Base-by-base conservation (phyloP, 2,329 filamentous ascomycete species). In the Pseudogymnoascus sp. region DNA sequence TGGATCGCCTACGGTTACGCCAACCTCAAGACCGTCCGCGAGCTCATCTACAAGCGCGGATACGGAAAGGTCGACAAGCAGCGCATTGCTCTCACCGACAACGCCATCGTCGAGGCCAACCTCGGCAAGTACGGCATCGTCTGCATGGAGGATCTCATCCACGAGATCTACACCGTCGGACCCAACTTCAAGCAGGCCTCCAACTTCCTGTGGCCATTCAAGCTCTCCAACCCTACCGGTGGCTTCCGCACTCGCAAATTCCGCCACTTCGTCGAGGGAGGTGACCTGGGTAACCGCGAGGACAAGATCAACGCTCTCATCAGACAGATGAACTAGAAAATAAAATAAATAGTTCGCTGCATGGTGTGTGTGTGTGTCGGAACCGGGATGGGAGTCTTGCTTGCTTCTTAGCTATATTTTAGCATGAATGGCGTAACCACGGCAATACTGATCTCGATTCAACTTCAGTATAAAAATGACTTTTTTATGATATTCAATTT, bases 131-230 rank as follows among this genome's bases (percentile, higher is more conserved):
- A 92, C 83, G 94, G 92, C 79, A 97, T 99, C 75, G 91, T 99
- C 84, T 99, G 94, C 78, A 91, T 97, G 79, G 94, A 99, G 84
- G 94, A 99, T 82, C 83, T 99, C 72, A 92, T 99, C 80, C 94
- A 99, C 85, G 94, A 99, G 86, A 96, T 96, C 83, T 93, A 87
- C 86, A 96, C 92, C 64, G 94, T 97, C 71, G 93, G 94, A 77
- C 93, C 93, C 84, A 97, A 97, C 88, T 95, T 94, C 90, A 97
- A 97, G 89, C 92, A 97, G 84, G 92, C 91, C 75, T 86, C 88
- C 83, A 99, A 97, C 89, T 97, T 97, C 88, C 83, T 97, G 72
- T 99, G 94, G 94, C 94, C 94, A 77, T 99, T 99, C 88, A 97
- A 99, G 90, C 90, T 99, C 72, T 92, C 87, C 86, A 97, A 96